A percentile compares a stretch with the other conserved stretches of the same genome.
Evolutionary conservation across 2,329 filamentous ascomycete species (phyloP).

Genomic region (Aureobasidium zeae): DNA sequence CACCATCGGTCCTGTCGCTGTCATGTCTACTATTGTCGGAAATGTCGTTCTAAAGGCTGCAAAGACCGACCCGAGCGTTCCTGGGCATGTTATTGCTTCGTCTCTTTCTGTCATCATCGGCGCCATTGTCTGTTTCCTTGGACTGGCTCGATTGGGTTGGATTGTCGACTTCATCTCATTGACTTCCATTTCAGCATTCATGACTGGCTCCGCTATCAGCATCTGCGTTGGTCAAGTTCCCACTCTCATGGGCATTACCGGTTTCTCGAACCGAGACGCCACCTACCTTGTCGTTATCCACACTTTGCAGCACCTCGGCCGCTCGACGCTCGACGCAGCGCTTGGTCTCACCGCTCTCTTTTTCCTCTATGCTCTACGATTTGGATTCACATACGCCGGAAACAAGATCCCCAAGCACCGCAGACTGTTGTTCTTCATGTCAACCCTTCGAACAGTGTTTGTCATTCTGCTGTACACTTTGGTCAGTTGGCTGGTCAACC

Average conservation of each 20-base stretch:
- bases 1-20: constrained; percentile 91
- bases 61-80: constrained; percentile 47
- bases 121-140: constrained; percentile 66
- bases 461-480: constrained; percentile 87
- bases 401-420: constrained; percentile 59
- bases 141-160: constrained; percentile 72
- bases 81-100: constrained; percentile 62
- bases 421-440: constrained; percentile 80
- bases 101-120: constrained; percentile 70
- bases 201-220: constrained; percentile 89
- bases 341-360: constrained; percentile 76
- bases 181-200: constrained; percentile 84
- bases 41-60: constrained; percentile 50
- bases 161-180: constrained; percentile 90
- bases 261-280: constrained; percentile 52
- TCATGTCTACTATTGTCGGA: constrained; percentile 85
- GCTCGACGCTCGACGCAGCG: constrained; percentile 66
- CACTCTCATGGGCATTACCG: constrained; percentile 65
- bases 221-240: constrained; percentile 80
- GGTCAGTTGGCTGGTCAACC: constrained; percentile 65
- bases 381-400: constrained; percentile 53
- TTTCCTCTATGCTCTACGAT: constrained; percentile 68
- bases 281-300: constrained; percentile 81
- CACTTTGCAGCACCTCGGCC: constrained; percentile 61
- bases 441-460: constrained; percentile 81